A percentile compares a stretch with the other conserved stretches of the same genome.
These are phyloP conservation scores for Triticum timopheevii DNA, from an alignment of 176 grass and related monocot genomes.

Conservation along the genomic window DNA sequence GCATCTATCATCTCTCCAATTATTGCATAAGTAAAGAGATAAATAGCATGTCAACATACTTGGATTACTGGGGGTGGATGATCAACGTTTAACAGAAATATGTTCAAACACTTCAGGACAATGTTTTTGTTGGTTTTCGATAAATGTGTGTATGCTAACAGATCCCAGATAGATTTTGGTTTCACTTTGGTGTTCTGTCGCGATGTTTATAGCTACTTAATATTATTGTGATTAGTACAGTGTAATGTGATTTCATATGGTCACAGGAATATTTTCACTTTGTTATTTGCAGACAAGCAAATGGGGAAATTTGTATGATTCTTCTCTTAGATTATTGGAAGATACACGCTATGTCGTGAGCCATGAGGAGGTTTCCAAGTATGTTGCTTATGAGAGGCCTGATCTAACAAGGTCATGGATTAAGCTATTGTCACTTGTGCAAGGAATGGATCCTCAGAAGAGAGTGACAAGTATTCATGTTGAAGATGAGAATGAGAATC, in stretches of 20 bases:
- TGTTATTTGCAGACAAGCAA: conserved; percentile 74
- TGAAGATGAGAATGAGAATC: conserved; percentile 93
- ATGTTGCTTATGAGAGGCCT: conserved; percentile 79
- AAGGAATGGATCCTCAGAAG: conserved; percentile 95
- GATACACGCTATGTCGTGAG: conserved; percentile 82
- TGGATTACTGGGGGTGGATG: conserved; percentile 13
- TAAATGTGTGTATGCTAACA: conserved; percentile 21
- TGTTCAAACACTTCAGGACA: not conserved
- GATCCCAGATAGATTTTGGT: not conserved
- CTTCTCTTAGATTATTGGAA: conserved; percentile 78
- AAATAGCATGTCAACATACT: not conserved
- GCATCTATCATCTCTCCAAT: not conserved
- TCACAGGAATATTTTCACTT: conserved; percentile 13
- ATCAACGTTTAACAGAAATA: not conserved
- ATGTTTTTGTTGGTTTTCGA: conserved; percentile 13
- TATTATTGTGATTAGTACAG: not conserved
- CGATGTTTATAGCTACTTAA: not conserved
- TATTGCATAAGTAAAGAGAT: not conserved
- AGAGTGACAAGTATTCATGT: conserved; percentile 69
- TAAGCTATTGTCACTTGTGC: conserved; percentile 72
- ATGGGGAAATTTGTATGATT: conserved; percentile 69
- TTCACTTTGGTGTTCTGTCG: not conserved
- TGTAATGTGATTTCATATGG: conserved; percentile 16
- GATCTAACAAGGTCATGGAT: conserved; percentile 88
- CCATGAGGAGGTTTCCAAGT: conserved; percentile 71